A percentile compares a stretch with the other conserved stretches of the same genome.
Evolutionary conservation across 2,329 filamentous ascomycete genomes (phyloP).

Genomic region (Parascedosporium putredinis): DNA sequence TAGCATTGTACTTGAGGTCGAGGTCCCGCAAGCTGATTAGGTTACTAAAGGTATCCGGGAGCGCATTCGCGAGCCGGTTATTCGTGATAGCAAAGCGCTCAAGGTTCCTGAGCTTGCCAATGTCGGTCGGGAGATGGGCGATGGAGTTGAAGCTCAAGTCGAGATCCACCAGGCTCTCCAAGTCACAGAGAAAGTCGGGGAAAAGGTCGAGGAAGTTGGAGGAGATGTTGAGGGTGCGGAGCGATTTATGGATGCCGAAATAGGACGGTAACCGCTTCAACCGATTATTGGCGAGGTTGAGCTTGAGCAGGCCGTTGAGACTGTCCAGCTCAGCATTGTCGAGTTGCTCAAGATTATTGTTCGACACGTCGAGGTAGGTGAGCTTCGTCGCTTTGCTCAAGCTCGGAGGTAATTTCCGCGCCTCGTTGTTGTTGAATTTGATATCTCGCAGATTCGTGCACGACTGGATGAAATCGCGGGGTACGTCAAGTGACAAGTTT

Average conservation of each 20-base stretch:
- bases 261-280: slow-evolving; percentile 68
- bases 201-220: slow-evolving; percentile 86
- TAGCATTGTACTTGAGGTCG: slow-evolving; percentile 86
- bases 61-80: slow-evolving; percentile 68
- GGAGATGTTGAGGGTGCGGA: slow-evolving; percentile 81
- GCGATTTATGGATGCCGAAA: slow-evolving; percentile 67
- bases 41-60: slow-evolving; percentile 64
- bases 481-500: slow-evolving; percentile 84
- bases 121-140: slow-evolving; percentile 60
- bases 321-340: slow-evolving; percentile 74
- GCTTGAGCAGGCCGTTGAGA: slow-evolving; percentile 67
- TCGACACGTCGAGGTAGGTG: slow-evolving; percentile 87
- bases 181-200: slow-evolving; percentile 71
- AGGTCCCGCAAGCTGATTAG: slow-evolving; percentile 75
- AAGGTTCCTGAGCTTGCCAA: slow-evolving; percentile 67
- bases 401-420: slow-evolving; percentile 73
- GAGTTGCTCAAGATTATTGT: slow-evolving; percentile 81
- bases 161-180: slow-evolving; percentile 78
- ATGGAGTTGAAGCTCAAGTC: slow-evolving; percentile 97
- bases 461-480: slow-evolving; percentile 90
- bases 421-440: slow-evolving; percentile 92
- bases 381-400: slow-evolving; percentile 70
- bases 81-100: slow-evolving; percentile 94
- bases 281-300: slow-evolving; percentile 91
- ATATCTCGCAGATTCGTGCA: slow-evolving; percentile 89